Conservation (phyloP, 352 stramenopile genomes). For the Globisporangium nodosum region DNA sequence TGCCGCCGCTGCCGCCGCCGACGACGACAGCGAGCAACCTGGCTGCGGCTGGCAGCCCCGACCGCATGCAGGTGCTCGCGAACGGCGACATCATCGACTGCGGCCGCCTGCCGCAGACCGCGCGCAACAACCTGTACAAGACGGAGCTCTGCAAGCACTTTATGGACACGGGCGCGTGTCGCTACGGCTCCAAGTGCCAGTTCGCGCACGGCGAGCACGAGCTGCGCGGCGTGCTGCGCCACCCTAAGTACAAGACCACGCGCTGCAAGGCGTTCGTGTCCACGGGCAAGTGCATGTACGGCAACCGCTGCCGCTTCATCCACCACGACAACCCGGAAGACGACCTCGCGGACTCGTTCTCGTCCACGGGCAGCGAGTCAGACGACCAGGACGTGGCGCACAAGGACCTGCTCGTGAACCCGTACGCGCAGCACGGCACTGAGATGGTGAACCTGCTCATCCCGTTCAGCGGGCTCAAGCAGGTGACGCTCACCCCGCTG, state of each 20-base stretch:
- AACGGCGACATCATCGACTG: constrained; percentile 87
- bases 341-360: constrained; percentile 32
- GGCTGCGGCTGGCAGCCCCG: constrained; percentile 19
- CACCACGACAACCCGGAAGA: constrained; percentile 51
- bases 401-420: constrained; percentile 63
- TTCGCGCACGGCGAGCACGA: constrained; percentile 87
- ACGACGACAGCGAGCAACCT: neutral
- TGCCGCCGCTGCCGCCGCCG: constrained; percentile 6
- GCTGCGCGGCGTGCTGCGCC: constrained; percentile 76
- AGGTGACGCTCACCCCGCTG: constrained; percentile 52
- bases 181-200: constrained; percentile 87
- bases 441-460: constrained; percentile 58
- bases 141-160: constrained; percentile 90
- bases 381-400: constrained; percentile 46
- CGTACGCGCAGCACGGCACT: constrained; percentile 50
- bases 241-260: constrained; percentile 91
- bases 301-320: constrained; percentile 85
- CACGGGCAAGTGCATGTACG: constrained; percentile 86
- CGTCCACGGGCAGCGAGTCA: constrained; percentile 59
- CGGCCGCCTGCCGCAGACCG: constrained; percentile 60
- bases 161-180: constrained; percentile 79
- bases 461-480: constrained; percentile 61
- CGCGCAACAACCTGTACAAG: constrained; percentile 89
- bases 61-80: constrained; percentile 71
- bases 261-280: constrained; percentile 85